Base-by-base conservation (phyloP, 768 basidiomycete genomes). In the Suillus hirtellus region DNA sequence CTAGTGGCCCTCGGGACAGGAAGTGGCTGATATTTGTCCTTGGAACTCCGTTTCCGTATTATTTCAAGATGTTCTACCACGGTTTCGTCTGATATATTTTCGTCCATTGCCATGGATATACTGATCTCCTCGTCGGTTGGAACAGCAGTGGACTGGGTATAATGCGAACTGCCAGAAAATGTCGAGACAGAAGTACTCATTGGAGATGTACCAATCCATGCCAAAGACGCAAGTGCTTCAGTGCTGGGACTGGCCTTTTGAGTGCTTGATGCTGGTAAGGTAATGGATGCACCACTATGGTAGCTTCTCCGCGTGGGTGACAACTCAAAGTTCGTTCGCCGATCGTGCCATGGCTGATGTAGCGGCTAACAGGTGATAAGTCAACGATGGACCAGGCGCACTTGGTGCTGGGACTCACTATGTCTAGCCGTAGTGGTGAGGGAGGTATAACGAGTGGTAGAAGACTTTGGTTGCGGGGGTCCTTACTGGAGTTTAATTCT, bases 81-180 rank as follows among this genome's bases (percentile, higher is more conserved):
- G 42, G 75, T 78, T 66, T 84, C 84, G 68, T 86, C 83, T 2
- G 83, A 77, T 56, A 84, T 75, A 19, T 72, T 79, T 34, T 84
- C 79, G 55, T 78, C 82, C 64, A 85, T 79, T 17, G 81, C 83
- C 69, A 79, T 81, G 1, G 81, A 81, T 54, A 85, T 71, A 59
- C 60, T 59, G 35, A 74, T n/a, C 24, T 59, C 50, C 2, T 76
- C 1, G 77, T 81, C 78, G 77, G 79, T 11, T 74, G 72, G 43
- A 75, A 65, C 24, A 21, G 52, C 12, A 19, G 14, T 43, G 46
- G 50, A 38, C 31, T 14, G 61, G 58, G 59, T 64, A 64, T 4
- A 64, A 44, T 17, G 59, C 34, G 50, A 42, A 63, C 21, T 37
- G 17, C 37, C n/a, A 34, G 8, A 53, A 46, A 24, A 31, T 11